Conservation (phyloP, 2,329 filamentous ascomycete genomes). For the Tolypocladium ovalisporum region DNA sequence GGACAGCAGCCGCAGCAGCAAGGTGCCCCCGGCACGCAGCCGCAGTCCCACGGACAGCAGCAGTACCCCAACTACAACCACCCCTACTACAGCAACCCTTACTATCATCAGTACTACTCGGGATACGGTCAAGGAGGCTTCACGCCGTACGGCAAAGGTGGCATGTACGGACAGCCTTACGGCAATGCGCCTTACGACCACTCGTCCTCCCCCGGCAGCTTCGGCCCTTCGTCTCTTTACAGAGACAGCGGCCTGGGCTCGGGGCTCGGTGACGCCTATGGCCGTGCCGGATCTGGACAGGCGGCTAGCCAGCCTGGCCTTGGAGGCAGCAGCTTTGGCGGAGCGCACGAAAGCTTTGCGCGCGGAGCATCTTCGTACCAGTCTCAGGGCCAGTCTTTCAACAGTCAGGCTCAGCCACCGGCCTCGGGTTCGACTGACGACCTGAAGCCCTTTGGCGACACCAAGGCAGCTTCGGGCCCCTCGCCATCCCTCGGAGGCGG, state of each 20-base stretch:
- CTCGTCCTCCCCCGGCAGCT: conserved; percentile 40
- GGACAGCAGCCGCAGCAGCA: conserved; percentile 31
- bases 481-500: conserved; percentile 43
- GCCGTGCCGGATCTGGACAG: conserved; percentile 38
- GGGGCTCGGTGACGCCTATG: conserved; percentile 40
- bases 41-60: conserved; percentile 33
- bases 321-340: conserved; percentile 38
- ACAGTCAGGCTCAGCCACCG: conserved; percentile 35
- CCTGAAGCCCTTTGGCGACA: conserved; percentile 47
- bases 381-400: conserved; percentile 43
- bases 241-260: conserved; percentile 39
- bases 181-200: conserved; percentile 48
- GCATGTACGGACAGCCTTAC: conserved; percentile 45
- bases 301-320: conserved; percentile 38
- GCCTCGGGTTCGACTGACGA: conserved; percentile 36
- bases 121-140: conserved; percentile 42
- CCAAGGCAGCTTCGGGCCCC: conserved; percentile 41
- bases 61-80: conserved; percentile 43
- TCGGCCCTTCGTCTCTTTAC: conserved; percentile 42
- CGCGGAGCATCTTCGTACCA: conserved; percentile 43
- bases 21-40: conserved; percentile 30
- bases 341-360: conserved; percentile 43
- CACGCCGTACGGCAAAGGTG: conserved; percentile 43
- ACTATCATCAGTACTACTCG: conserved; percentile 51
- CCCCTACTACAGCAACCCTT: conserved; percentile 51